Evolutionary conservation across 805 yeast genomes (phyloP).

Genomic region (Cephaloascus fragrans): DNA sequence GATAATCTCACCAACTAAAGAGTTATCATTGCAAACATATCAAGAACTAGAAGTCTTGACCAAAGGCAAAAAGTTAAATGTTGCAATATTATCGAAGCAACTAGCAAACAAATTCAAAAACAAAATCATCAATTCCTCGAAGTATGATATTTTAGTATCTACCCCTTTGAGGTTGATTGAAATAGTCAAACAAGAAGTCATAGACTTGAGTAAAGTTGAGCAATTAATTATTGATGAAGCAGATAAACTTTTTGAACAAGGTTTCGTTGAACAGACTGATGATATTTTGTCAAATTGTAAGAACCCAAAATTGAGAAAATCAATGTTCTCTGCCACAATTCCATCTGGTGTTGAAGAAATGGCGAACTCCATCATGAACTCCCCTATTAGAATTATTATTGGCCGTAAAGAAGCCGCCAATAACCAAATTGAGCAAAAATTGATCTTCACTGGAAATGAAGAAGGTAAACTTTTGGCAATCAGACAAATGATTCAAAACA

Average conservation of each 20-base stretch:
- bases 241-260: constrained; percentile 81
- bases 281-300: constrained; percentile 57
- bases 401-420: constrained; percentile 95
- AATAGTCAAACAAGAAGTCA: constrained; percentile 48
- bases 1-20: constrained; percentile 90
- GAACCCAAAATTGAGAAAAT: constrained; percentile 45
- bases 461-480: constrained; percentile 91
- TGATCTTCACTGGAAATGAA: constrained; percentile 85
- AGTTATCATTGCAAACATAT: constrained; percentile 79
- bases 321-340: constrained; percentile 91
- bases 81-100: constrained; percentile 63
- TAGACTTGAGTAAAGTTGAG: constrained; percentile 58
- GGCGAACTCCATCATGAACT: constrained; percentile 76
- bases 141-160: constrained; percentile 72
- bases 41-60: constrained; percentile 54
- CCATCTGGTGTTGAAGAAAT: constrained; percentile 89
- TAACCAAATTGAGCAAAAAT: constrained; percentile 67
- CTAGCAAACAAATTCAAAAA: constrained; percentile 58
- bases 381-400: constrained; percentile 77
- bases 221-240: constrained; percentile 90
- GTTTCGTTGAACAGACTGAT: constrained; percentile 87
- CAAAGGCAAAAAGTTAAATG: constrained; percentile 44
- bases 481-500: constrained; percentile 75
- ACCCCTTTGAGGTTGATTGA: constrained; percentile 89
- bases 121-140: constrained; percentile 45